Evolutionary conservation across 2,329 filamentous ascomycete genomes (phyloP).

Genomic region (Clathrospora elynae): DNA sequence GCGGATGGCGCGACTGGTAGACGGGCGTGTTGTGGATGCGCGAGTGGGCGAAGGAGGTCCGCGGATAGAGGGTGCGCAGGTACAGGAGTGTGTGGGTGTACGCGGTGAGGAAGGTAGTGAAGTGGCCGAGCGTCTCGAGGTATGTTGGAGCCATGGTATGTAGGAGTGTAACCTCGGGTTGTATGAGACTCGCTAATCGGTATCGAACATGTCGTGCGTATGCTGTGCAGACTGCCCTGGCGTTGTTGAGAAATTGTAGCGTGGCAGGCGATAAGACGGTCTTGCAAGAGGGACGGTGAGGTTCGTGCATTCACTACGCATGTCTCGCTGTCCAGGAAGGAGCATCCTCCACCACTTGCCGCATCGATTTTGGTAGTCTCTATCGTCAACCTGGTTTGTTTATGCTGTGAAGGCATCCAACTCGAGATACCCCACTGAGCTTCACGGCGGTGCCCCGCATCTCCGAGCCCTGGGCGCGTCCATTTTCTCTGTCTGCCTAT

Average conservation of each 20-base stretch:
- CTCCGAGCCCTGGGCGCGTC: constrained; percentile 33
- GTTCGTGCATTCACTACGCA: no score
- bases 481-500: constrained; percentile 20
- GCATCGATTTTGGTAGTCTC: no score
- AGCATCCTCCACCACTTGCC: constrained; percentile 2
- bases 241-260: constrained; percentile 10
- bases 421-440: constrained; percentile 16
- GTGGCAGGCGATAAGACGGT: constrained; percentile 8
- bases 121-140: constrained; percentile 65
- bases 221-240: constrained; percentile 7
- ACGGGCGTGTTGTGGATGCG: constrained; percentile 84
- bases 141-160: constrained; percentile 42
- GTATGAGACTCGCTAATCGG: constrained; percentile 1
- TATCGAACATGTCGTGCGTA: constrained; percentile 7
- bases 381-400: no score
- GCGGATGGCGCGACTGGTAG: constrained; percentile 83
- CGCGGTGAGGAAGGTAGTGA: constrained; percentile 80
- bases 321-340: constrained; percentile 8
- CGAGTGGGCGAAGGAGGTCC: constrained; percentile 74
- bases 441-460: constrained; percentile 35
- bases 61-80: constrained; percentile 79
- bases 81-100: constrained; percentile 85
- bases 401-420: constrained; percentile 6
- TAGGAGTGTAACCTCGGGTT: constrained; percentile 1
- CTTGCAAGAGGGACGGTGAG: not conserved